Evolutionary conservation across 495 filamentous ascomycete species (phyloP).

Genomic region (Penicillium bialowiezense): DNA sequence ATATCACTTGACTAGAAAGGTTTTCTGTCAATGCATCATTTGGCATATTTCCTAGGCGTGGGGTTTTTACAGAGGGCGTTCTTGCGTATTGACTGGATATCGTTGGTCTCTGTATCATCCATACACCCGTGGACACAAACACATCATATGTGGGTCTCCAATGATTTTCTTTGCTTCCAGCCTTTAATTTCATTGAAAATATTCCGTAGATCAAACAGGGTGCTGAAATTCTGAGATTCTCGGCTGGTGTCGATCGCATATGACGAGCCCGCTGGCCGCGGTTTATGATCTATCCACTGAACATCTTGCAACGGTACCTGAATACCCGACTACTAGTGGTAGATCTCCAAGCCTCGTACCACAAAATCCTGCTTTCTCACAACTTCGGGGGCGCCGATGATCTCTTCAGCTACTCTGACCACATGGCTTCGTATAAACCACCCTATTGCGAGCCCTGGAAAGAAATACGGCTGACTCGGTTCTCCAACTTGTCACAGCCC

Average conservation of each 20-base stretch:
- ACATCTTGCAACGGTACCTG: constrained; percentile 24
- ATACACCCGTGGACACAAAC: neutral
- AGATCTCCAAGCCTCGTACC: neutral
- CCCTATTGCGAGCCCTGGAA: neutral
- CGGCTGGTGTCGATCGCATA: constrained; percentile 3
- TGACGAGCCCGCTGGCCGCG: neutral
- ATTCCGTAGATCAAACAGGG: neutral
- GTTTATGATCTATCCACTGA: constrained; percentile 20
- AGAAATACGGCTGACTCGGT: no score
- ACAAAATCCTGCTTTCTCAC: neutral
- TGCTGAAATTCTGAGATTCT: neutral
- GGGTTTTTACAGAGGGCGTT: constrained; percentile 15
- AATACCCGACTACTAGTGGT: constrained; percentile 6
- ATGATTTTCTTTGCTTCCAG: constrained; percentile 1
- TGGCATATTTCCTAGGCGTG: constrained; percentile 4
- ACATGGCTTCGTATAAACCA: neutral
- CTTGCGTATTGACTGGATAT: constrained; percentile 2
- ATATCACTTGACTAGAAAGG: neutral
- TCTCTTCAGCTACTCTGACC: neutral
- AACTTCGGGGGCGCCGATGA: neutral
- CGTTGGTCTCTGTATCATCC: constrained; percentile 1
- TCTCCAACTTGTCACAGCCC: no score
- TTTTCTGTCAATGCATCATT: neutral
- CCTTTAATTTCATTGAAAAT: neutral
- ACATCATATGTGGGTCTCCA: neutral